Evolutionary conservation across 202 grass and related monocot genomes (phyloP).

Genomic region (Digitaria exilis): DNA sequence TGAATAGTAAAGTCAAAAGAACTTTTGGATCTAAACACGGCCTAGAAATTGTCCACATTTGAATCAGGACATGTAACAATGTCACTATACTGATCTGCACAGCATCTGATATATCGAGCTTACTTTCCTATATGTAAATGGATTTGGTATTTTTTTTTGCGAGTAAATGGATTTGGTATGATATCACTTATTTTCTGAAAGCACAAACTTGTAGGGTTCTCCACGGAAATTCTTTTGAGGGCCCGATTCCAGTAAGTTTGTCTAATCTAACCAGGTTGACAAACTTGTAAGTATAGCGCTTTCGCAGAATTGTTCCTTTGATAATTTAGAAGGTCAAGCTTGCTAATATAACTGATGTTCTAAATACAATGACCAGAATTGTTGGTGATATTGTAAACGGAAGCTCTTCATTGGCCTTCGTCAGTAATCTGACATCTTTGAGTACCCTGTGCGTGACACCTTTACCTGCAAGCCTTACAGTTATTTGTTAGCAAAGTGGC

Average conservation of each 20-base stretch:
- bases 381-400: slow-evolving; percentile 68
- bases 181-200: neutral
- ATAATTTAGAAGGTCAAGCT: neutral
- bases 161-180: no score
- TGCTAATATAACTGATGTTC: neutral
- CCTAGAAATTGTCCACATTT: neutral
- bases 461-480: neutral
- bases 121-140: neutral
- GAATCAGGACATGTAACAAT: neutral
- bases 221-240: slow-evolving; percentile 67
- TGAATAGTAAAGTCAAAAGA: no score
- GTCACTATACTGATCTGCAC: neutral
- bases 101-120: neutral
- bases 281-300: slow-evolving; percentile 53
- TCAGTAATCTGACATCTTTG: slow-evolving; percentile 60
- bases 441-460: slow-evolving; percentile 46
- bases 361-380: slow-evolving; percentile 37
- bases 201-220: slow-evolving; percentile 47
- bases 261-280: slow-evolving; percentile 56
- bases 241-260: slow-evolving; percentile 35
- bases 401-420: slow-evolving; percentile 63
- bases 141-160: no score
- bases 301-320: neutral
- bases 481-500: neutral
- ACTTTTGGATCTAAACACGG: no score